Conservation (phyloP, 306 rosid genomes). For the Citrullus amarus region DNA sequence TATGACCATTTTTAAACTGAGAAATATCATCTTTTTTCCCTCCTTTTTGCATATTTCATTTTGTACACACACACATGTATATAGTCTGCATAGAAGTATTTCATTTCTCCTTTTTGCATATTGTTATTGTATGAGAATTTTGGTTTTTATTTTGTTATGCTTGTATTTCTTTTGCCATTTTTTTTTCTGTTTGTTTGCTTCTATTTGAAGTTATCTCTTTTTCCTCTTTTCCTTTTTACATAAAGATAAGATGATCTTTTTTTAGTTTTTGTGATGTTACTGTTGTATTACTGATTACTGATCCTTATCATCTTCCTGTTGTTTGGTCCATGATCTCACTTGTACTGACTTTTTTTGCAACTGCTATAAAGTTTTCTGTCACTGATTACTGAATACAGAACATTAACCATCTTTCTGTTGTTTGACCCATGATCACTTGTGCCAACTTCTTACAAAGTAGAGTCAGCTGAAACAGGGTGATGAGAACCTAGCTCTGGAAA, state of each 20-base stretch:
- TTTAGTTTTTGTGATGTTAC: neutral
- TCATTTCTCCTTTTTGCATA: neutral
- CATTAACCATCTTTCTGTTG: neutral
- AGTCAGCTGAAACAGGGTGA: slow-evolving; percentile 58
- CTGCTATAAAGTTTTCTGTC: slow-evolving; percentile 10
- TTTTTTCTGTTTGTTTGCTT: neutral
- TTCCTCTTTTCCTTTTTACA: neutral
- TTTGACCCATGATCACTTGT: neutral
- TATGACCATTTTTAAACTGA: neutral
- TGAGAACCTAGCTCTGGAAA: slow-evolving; percentile 65
- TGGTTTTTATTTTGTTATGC: neutral
- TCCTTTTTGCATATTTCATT: neutral
- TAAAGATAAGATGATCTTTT: neutral
- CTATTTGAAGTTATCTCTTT: neutral
- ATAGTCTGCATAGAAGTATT: too few species aligned
- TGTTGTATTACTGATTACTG: neutral
- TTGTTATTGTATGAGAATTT: neutral
- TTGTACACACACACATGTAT: too few species aligned
- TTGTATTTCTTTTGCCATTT: neutral
- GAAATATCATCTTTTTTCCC: neutral
- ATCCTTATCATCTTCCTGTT: slow-evolving; percentile 1
- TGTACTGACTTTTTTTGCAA: slow-evolving; percentile 17
- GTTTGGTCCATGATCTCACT: neutral
- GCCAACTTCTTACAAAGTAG: slow-evolving; percentile 41
- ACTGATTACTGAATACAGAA: neutral